phyloP scores from a whole-genome alignment of 2,329 filamentous ascomycete species.

The Cladophialophora chaetospira region DNA sequence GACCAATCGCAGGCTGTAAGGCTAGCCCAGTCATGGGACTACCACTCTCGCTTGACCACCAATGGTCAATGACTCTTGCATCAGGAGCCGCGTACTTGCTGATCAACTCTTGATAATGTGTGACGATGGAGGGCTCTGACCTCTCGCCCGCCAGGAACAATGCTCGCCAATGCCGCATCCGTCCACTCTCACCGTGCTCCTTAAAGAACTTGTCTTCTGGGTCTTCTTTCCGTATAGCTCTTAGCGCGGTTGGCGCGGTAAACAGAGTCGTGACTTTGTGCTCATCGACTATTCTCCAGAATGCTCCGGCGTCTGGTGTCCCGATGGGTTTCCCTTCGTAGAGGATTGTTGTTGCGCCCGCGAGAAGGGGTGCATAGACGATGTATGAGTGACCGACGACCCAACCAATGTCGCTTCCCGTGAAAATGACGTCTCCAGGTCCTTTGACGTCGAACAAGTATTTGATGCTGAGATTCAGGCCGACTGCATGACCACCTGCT shows the following conservation, averaged over 20 bases:
- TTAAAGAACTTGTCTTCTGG: constrained; percentile 69
- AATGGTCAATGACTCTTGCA: constrained; percentile 69
- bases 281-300: constrained; percentile 84
- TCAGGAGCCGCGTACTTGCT: constrained; percentile 64
- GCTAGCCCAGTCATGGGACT: constrained; percentile 69
- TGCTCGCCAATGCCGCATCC: constrained; percentile 69
- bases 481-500: constrained; percentile 84
- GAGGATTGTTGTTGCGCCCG: constrained; percentile 80
- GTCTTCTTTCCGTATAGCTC: constrained; percentile 85
- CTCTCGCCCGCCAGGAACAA: constrained; percentile 88
- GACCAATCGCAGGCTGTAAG: constrained; percentile 63
- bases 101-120: constrained; percentile 76
- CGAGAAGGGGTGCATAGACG: constrained; percentile 81
- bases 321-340: constrained; percentile 95
- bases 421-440: constrained; percentile 79
- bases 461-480: constrained; percentile 76
- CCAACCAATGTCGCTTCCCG: constrained; percentile 88
- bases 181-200: constrained; percentile 65
- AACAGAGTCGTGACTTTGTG: constrained; percentile 80
- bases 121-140: constrained; percentile 82
- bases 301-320: constrained; percentile 81
- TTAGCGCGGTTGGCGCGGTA: constrained; percentile 83
- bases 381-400: constrained; percentile 83
- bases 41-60: constrained; percentile 73
- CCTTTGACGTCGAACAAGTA: constrained; percentile 82